Percentiles rank a stretch among this genome's conserved stretches.
These are phyloP conservation scores for Scopulariopsis brevicaulis DNA, from an alignment of 2,329 filamentous ascomycete genomes.

Conservation along the genomic window DNA sequence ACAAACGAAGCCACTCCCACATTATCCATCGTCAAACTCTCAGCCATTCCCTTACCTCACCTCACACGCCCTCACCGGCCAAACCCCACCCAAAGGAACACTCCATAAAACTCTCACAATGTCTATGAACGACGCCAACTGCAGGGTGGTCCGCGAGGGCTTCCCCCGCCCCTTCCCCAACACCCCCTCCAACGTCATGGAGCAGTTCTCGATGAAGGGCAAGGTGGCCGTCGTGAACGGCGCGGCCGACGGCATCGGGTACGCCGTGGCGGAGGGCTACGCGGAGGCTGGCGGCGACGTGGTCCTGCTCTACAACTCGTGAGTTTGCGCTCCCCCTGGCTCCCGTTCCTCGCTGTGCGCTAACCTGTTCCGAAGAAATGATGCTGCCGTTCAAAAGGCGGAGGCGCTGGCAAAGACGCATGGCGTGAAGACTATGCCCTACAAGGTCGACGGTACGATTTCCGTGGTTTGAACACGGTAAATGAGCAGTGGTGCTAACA, in stretches of 20 bases:
- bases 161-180: background rate
- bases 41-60: too few species aligned
- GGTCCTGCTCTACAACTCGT: constrained; percentile 46
- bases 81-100: too few species aligned
- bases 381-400: constrained; percentile 59
- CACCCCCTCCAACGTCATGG: constrained; percentile 38
- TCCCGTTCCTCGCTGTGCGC: background rate
- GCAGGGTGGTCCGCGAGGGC: background rate
- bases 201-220: constrained; percentile 28
- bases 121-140: background rate
- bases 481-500: background rate
- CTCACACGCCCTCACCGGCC: too few species aligned
- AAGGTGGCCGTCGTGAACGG: constrained; percentile 29
- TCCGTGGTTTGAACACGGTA: background rate
- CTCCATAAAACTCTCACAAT: background rate
- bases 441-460: background rate
- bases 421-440: constrained; percentile 43
- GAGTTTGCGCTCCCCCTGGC: constrained; percentile 17
- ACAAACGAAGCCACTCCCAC: too few species aligned
- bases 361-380: constrained; percentile 29
- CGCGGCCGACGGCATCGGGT: constrained; percentile 44
- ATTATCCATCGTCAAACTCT: too few species aligned
- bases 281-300: constrained; percentile 31
- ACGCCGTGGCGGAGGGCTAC: constrained; percentile 29
- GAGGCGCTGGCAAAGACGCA: constrained; percentile 58